phyloP scores from a whole-genome alignment of 257 asterid species.

The Leptodermis oblonga region DNA sequence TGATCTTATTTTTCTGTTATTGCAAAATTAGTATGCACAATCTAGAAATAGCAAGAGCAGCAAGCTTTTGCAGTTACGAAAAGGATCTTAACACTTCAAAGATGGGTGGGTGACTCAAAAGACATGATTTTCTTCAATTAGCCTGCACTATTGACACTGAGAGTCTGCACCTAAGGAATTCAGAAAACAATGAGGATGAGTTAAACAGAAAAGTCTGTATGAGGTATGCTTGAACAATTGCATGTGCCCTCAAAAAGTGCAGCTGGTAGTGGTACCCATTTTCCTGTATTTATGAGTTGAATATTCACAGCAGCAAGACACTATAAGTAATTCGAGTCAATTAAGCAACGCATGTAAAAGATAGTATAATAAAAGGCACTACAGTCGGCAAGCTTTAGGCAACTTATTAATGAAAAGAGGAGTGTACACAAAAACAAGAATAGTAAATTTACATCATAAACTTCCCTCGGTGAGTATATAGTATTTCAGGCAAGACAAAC shows the following conservation, averaged over 20 bases:
- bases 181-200: neutral
- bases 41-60: too few species aligned
- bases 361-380: neutral
- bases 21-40: too few species aligned
- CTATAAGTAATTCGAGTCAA: slow-evolving; percentile 1
- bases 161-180: neutral
- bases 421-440: neutral
- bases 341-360: neutral
- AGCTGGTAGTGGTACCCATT: slow-evolving; percentile 98
- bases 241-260: slow-evolving; percentile 91
- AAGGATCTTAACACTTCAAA: too few species aligned
- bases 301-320: neutral
- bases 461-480: neutral
- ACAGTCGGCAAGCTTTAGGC: neutral
- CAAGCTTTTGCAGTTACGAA: too few species aligned
- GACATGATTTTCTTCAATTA: too few species aligned
- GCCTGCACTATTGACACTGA: too few species aligned
- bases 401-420: neutral
- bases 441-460: neutral
- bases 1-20: too few species aligned
- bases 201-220: slow-evolving; percentile 81
- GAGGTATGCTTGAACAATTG: slow-evolving; percentile 93
- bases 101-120: too few species aligned
- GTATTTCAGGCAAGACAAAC: slow-evolving; percentile 4
- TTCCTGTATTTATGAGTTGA: slow-evolving; percentile 42